Evolutionary conservation across 2,329 filamentous ascomycete genomes (phyloP).

Genomic region (Thielaviopsis ethacetica): DNA sequence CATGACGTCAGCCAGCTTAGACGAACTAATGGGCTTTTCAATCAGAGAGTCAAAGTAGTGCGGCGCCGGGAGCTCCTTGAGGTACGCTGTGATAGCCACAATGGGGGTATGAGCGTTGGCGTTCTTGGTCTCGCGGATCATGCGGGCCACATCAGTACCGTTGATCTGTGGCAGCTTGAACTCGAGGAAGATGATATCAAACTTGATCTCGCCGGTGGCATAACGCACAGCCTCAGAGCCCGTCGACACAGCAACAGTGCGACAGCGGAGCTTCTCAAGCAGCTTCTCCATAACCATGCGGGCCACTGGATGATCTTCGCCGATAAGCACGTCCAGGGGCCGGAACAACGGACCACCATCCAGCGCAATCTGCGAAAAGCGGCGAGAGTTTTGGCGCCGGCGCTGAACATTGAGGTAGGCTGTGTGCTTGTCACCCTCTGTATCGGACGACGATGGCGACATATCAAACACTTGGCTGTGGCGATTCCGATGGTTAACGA

Average conservation of each 20-base stretch:
- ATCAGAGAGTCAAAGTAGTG: conserved; percentile 94
- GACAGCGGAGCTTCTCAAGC: conserved; percentile 84
- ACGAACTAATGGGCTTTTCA: conserved; percentile 88
- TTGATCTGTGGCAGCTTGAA: conserved; percentile 91
- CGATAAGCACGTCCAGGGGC: conserved; percentile 85
- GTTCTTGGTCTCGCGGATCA: conserved; percentile 95
- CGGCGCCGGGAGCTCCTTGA: conserved; percentile 90
- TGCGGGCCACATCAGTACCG: conserved; percentile 85
- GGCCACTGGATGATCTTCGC: conserved; percentile 93
- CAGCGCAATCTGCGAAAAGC: conserved; percentile 80
- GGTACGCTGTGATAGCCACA: conserved; percentile 87
- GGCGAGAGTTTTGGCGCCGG: conserved; percentile 84
- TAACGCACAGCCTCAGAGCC: conserved; percentile 86
- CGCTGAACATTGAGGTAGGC: conserved; percentile 82
- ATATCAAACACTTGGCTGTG: conserved; percentile 91
- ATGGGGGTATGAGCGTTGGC: conserved; percentile 89
- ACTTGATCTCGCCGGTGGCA: conserved; percentile 93
- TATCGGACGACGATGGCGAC: conserved; percentile 94
- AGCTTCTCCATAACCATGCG: conserved; percentile 98
- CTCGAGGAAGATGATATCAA: conserved; percentile 97
- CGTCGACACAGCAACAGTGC: conserved; percentile 80
- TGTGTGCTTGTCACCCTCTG: conserved; percentile 84
- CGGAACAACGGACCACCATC: conserved; percentile 70
- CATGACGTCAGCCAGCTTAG: conserved; percentile 78
- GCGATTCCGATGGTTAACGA: conserved; percentile 67